Conservation (phyloP, 2,329 filamentous ascomycete genomes). For the Colletotrichum gigasporum region DNA sequence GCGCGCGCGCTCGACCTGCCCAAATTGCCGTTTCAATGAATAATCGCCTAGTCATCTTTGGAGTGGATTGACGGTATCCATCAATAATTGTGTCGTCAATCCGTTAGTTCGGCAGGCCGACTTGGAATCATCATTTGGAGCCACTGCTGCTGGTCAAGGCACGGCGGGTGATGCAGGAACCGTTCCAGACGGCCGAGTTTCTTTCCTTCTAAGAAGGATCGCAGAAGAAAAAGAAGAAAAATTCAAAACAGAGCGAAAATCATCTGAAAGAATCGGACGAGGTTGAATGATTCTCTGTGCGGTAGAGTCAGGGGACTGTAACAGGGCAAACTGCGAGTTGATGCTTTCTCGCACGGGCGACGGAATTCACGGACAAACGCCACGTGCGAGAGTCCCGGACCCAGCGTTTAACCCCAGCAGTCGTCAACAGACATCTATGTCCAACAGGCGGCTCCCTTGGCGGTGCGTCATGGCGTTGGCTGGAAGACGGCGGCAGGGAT, state of each 20-base stretch:
- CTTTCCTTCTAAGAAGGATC: not conserved
- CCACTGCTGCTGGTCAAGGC: too few relatives aligned
- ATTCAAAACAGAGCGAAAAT: not conserved
- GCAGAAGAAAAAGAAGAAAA: not conserved
- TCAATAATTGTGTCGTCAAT: not conserved
- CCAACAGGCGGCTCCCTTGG: slow-evolving; percentile 13
- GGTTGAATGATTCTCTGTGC: not conserved
- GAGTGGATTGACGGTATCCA: not conserved
- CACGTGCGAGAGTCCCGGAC: too few relatives aligned
- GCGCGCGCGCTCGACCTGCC: not conserved
- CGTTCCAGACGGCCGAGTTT: not conserved
- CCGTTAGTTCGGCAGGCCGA: not conserved
- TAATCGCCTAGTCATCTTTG: not conserved
- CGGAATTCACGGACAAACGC: too few relatives aligned
- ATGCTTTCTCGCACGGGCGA: too few relatives aligned
- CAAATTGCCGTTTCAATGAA: slow-evolving; percentile 8
- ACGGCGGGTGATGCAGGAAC: not conserved
- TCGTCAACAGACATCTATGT: too few relatives aligned
- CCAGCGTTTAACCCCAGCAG: not conserved
- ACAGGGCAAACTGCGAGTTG: not conserved
- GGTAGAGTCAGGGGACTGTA: slow-evolving; percentile 2
- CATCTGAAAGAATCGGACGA: not conserved
- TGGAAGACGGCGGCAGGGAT: too few relatives aligned
- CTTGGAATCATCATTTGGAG: too few relatives aligned
- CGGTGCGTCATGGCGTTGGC: not conserved